phyloP scores from a whole-genome alignment of 2,329 filamentous ascomycete species.

The Blastomyces percursus region DNA sequence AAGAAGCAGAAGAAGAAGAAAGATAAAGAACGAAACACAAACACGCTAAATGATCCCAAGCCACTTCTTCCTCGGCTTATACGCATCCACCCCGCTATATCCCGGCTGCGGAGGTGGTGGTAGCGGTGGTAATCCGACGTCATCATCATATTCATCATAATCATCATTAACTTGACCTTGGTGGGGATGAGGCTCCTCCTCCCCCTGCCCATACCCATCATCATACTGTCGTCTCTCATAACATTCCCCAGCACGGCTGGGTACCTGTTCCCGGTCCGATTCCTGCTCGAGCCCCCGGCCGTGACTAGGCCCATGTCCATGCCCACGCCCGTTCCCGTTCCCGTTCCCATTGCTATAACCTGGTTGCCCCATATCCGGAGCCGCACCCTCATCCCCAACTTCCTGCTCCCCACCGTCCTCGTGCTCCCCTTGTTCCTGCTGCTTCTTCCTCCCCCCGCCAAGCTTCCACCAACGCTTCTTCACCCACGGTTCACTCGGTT shows the following conservation, averaged over 20 bases:
- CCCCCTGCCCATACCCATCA: neutral
- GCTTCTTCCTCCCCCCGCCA: constrained; percentile 17
- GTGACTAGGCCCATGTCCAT: too few species aligned
- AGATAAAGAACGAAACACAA: neutral
- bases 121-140: neutral
- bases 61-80: constrained; percentile 20
- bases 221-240: constrained; percentile 1
- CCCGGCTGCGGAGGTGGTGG: constrained; percentile 10
- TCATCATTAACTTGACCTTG: neutral
- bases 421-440: constrained; percentile 14
- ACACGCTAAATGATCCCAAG: constrained; percentile 14
- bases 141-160: neutral
- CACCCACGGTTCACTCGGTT: constrained; percentile 26
- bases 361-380: neutral
- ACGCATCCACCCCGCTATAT: constrained; percentile 25
- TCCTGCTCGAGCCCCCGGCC: neutral
- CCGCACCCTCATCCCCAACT: constrained; percentile 2
- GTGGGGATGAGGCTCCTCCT: neutral
- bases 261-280: neutral
- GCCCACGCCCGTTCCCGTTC: neutral
- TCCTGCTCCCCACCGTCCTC: constrained; percentile 15
- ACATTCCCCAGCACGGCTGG: constrained; percentile 1
- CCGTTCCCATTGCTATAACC: neutral
- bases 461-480: constrained; percentile 28
- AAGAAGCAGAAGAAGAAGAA: neutral